Evolutionary conservation across 345 rosid genomes (phyloP).

Genomic region (Eucalyptus dawsonii): DNA sequence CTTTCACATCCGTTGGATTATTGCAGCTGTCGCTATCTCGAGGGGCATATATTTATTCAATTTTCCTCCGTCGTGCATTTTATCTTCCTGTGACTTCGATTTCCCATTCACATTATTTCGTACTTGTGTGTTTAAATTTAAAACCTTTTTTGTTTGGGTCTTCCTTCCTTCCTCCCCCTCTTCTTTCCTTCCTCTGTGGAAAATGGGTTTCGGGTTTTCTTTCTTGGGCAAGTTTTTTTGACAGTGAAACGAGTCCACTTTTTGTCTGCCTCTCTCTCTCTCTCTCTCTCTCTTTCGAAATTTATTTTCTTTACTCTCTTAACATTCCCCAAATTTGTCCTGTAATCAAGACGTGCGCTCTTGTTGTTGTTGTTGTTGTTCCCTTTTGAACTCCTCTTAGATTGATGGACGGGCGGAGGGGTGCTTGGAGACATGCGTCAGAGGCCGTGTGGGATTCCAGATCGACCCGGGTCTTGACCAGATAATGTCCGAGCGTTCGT

Average conservation of each 20-base stretch:
- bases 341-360: neutral
- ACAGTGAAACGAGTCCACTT: neutral
- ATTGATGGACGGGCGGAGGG: conserved; percentile 2
- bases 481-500: neutral
- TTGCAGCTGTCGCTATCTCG: neutral
- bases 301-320: neutral
- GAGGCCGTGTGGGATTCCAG: conserved; percentile 5
- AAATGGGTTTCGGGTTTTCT: neutral
- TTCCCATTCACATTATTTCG: neutral
- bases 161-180: neutral
- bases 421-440: neutral
- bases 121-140: neutral
- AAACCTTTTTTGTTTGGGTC: neutral
- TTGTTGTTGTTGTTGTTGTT: neutral
- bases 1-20: neutral
- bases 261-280: neutral
- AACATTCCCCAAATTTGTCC: neutral
- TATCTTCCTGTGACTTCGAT: neutral
- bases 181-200: neutral
- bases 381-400: neutral
- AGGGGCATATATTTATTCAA: neutral
- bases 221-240: neutral
- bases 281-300: neutral
- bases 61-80: neutral
- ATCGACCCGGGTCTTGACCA: neutral